Evolutionary conservation across 345 rosid species (phyloP), one percentile per base, ranked within the genome.

Genomic region (Salix dunnii): DNA sequence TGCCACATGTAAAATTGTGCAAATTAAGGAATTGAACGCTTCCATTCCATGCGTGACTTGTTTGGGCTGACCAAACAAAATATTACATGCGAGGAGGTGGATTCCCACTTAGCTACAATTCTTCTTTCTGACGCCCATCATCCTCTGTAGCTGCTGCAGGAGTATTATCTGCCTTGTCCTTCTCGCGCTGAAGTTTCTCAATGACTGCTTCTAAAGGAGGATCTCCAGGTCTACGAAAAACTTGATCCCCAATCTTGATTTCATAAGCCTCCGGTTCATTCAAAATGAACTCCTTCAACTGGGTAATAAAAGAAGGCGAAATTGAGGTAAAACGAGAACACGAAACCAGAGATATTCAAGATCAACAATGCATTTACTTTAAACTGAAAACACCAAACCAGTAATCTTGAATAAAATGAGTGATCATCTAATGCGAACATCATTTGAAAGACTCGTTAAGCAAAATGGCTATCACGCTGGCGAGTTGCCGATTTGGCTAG

Each of bases 221-320:
- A 85, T 93, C 97, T 58, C 97, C 99, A 1, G 92, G 82, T 82
- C 97, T 86, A 48, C 97, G 81, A 71, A 85, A 96, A 73, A 76
- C 83, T 79, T 86, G 87, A 46, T 96, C 96, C 48, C 93, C 97
- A 5, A 92, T 86, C 90, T 93, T 93, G 27, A 96, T 76, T 85
- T 96, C 97, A 67, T 93, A 93, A 21, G 94, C 95, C 31, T 96
- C 99, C 23, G 80, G 87, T 63, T 93, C 94, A 20, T 76, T 87
- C 84, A 93, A 71, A 31, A 96, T 73, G 53, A 91, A 96, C 71
- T 96, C 98, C 89, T 85, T 93, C 84, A 95, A 77, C 99, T 95
- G 86, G 55, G 10, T 61, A 12, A 66, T 67, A 18, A 42, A 71
- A 71, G 1, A 73, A 14, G 9, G 42, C 27, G 67, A 72, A 55